Evolutionary conservation across 352 stramenopile species (phyloP).

Genomic region (Phytophthora kernoviae): DNA sequence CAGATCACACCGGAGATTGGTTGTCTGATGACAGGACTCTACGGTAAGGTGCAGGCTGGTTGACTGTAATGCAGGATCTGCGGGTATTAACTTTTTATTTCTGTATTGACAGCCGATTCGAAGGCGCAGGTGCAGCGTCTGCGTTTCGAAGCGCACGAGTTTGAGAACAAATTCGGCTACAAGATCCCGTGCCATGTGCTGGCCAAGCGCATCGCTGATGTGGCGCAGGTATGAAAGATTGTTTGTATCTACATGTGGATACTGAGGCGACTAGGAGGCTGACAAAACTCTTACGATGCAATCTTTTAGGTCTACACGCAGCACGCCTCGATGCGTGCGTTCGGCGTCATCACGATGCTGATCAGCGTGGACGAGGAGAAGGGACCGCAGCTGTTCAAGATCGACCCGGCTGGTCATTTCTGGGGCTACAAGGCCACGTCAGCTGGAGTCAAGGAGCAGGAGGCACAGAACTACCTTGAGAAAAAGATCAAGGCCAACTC

Average conservation of each 20-base stretch:
- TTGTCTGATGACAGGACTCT: conserved; percentile 95
- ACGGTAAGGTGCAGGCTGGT: conserved; percentile 47
- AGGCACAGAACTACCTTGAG: conserved; percentile 99
- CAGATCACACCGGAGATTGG: conserved; percentile 96
- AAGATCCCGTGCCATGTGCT: conserved; percentile 94
- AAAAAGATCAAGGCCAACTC: conserved; percentile 95
- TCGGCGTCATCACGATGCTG: conserved; percentile 96
- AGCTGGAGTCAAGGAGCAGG: conserved; percentile 96
- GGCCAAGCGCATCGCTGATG: conserved; percentile 97
- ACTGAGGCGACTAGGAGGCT: neutral
- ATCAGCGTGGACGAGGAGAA: conserved; percentile 98
- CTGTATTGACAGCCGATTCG: conserved; percentile 71
- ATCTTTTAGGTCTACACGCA: conserved; percentile 88
- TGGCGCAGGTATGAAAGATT: conserved; percentile 86
- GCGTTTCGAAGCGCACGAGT: conserved; percentile 97
- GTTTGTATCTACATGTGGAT: neutral
- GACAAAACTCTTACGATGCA: neutral
- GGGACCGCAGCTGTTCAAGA: conserved; percentile 97
- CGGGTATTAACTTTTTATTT: neutral
- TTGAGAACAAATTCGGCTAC: conserved; percentile 98
- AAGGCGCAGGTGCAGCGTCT: conserved; percentile 95
- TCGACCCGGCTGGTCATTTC: conserved; percentile 98
- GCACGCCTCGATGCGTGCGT: conserved; percentile 93
- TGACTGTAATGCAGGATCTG: too few relatives aligned
- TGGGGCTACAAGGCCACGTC: conserved; percentile 95